Evolutionary conservation across 306 rosid genomes (phyloP).

Genomic region (Cucumis sativus): DNA sequence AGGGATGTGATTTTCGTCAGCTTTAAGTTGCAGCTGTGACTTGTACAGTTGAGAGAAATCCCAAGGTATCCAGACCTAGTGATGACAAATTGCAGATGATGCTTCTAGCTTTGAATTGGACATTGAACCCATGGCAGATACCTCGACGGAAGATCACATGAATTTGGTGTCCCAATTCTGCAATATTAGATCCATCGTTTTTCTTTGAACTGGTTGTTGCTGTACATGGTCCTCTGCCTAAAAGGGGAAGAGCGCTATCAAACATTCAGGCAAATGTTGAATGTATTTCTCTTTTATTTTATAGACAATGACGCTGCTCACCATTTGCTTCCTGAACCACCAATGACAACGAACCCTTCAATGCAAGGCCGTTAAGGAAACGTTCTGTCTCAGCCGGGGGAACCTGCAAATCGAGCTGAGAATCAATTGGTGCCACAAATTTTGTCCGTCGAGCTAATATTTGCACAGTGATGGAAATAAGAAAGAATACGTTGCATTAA

Average conservation of each 20-base stretch:
- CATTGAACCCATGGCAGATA: conserved; percentile 62
- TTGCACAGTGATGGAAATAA: background rate
- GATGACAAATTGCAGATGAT: conserved; percentile 49
- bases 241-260: conserved; percentile 10
- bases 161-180: background rate
- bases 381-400: conserved; percentile 47
- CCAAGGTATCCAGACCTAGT: conserved; percentile 43
- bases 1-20: conserved; percentile 66
- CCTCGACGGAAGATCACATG: conserved; percentile 38
- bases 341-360: conserved; percentile 64
- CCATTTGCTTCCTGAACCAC: conserved; percentile 98
- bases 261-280: background rate
- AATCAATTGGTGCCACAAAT: conserved; percentile 65
- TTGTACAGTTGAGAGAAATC: conserved; percentile 32
- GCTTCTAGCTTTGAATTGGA: conserved; percentile 42
- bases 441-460: conserved; percentile 57
- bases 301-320: conserved; percentile 83
- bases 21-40: conserved; percentile 66
- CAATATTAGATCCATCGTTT: conserved; percentile 7
- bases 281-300: conserved; percentile 39
- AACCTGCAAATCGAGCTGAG: conserved; percentile 66
- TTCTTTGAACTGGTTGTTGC: conserved; percentile 24
- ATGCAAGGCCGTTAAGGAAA: conserved; percentile 37
- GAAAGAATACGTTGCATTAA: background rate
- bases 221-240: conserved; percentile 82